Conservation (phyloP, 2,329 filamentous ascomycete species). For the Plectosphaerella cucumerina region DNA sequence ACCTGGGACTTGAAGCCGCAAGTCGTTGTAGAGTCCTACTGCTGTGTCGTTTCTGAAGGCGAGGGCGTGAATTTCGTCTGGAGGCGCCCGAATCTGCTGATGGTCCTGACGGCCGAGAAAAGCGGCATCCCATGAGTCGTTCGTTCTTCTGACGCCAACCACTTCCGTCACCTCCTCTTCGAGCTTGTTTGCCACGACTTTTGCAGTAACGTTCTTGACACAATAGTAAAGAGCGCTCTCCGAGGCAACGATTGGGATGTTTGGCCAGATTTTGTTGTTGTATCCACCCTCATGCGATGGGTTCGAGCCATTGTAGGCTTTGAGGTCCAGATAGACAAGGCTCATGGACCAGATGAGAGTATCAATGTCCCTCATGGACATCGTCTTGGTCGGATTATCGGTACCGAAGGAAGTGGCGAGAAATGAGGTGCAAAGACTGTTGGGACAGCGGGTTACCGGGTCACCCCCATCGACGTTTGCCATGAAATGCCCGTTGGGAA, state of each 20-base stretch:
- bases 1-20: no score
- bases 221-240: conserved; percentile 7
- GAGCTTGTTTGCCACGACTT: not conserved
- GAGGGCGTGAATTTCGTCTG: no score
- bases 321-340: not conserved
- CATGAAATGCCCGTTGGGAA: conserved; percentile 5
- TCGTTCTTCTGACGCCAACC: not conserved
- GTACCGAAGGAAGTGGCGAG: conserved; percentile 1
- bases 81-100: no score
- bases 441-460: no score
- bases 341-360: conserved; percentile 5
- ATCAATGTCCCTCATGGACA: conserved; percentile 3
- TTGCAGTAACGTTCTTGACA: not conserved
- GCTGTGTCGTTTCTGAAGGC: no score
- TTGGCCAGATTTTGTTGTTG: not conserved
- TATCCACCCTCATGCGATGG: not conserved
- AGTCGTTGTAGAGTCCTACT: no score
- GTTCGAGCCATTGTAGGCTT: not conserved
- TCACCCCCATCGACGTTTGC: conserved; percentile 1
- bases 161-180: not conserved
- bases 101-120: not conserved
- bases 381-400: not conserved
- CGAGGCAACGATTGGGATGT: not conserved
- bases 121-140: not conserved
- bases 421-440: not conserved